A percentile compares a stretch with the other conserved stretches of the same genome.
phyloP scores from a whole-genome alignment of 768 basidiomycete genomes.

The Lyophyllum atratum region DNA sequence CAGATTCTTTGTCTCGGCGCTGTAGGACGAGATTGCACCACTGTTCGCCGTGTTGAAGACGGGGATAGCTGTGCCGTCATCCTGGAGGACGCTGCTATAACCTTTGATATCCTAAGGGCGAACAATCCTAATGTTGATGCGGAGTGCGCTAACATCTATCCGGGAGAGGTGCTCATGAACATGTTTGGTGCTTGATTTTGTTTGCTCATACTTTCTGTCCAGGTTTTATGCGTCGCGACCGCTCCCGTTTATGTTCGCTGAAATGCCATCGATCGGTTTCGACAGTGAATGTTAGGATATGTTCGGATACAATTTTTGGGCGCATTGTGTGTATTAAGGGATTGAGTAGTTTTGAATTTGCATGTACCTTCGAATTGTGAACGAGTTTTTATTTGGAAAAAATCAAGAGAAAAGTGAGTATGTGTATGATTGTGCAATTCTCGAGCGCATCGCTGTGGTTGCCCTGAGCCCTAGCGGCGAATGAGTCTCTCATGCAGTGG shows the following conservation, averaged over 20 bases:
- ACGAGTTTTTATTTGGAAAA: background rate
- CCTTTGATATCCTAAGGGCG: constrained; percentile 43
- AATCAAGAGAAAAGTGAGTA: no score
- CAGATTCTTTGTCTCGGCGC: constrained; percentile 60
- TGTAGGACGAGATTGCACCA: constrained; percentile 54
- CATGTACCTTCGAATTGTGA: background rate
- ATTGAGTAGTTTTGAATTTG: background rate
- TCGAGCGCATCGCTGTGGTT: no score
- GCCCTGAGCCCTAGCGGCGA: no score
- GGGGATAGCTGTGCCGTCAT: constrained; percentile 58
- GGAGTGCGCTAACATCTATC: constrained; percentile 55
- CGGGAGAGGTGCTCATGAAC: constrained; percentile 49
- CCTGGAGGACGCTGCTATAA: constrained; percentile 39
- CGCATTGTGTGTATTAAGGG: background rate
- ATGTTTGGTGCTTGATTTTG: background rate
- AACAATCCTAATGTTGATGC: constrained; percentile 70
- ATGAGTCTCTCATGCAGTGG: no score
- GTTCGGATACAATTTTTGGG: background rate
- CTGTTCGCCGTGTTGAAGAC: constrained; percentile 44
- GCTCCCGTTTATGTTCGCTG: background rate
- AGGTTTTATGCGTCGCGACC: constrained; percentile 16
- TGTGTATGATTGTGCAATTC: no score
- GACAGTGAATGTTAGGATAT: background rate
- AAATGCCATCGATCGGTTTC: background rate
- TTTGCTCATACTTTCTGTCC: background rate